Base-by-base conservation (phyloP, 2,329 filamentous ascomycete species). In the Atkinsonella hypoxylon region DNA sequence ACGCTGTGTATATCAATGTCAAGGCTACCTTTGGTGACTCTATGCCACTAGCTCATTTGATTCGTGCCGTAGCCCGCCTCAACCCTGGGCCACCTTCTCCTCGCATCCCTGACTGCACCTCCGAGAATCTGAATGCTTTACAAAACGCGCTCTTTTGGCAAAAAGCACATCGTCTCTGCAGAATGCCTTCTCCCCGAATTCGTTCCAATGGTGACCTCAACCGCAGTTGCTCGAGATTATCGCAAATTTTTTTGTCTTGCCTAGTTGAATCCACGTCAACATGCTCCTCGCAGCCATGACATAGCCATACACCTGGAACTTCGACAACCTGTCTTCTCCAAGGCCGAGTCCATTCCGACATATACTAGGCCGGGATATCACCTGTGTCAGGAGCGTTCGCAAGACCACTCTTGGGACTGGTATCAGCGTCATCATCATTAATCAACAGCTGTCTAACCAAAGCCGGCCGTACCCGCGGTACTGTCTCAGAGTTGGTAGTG, bases 271-370 rank as follows among this genome's bases (percentile, higher is more conserved):
- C 38, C 10, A 52, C 46, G 1, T 46, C 32, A 20, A 57, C 45
- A 31, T 38, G 49, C 20, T 32, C n/a, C 40, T 52, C 49, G 44
- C 58, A 60, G 13, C 34, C 31, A 4, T 44, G 34, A 47, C 57
- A 60, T 11, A 59, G 54, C 57, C 57, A 58, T 2, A 55, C 36
- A 1, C 58, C 58, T 18, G 40, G 15, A 11, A 13, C 32, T 13
- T 32, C 11, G 13, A 22, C 7, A 32, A 9, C 3, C 48, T 45
- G 18, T 20, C 8, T 50, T 45, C 15, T 32, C 48, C 48, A 50
- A 18, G 42, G 42, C 31, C 48, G 48, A 32, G 34, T 50, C 48
- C 42, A 50, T 45, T 36, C 44, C 31, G 44, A 36, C 44, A 7
- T 36, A 40, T 42, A 32, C 32, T 32, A 18, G 20, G 41, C 2